Conservation (phyloP, 192 early-diverging fungal species). For the Linnemannia hyalina region DNA sequence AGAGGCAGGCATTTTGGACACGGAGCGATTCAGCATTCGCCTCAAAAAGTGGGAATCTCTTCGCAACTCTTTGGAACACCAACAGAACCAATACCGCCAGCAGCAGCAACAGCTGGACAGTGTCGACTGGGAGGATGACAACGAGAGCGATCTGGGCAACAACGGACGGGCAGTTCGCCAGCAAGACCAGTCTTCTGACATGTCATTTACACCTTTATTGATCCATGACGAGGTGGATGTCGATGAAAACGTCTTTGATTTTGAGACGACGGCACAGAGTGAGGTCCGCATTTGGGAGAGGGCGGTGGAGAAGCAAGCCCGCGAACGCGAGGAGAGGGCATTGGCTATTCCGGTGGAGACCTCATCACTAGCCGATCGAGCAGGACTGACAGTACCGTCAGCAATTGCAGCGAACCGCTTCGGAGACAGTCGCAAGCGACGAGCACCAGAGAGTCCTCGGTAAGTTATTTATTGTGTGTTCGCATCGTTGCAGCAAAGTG, state of each 20-base stretch:
- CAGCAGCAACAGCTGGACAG: constrained; percentile 1
- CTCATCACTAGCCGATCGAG: background rate
- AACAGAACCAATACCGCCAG: constrained; percentile 6
- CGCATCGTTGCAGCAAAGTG: background rate
- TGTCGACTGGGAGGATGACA: background rate
- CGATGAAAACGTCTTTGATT: constrained; percentile 27
- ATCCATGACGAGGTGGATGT: constrained; percentile 34
- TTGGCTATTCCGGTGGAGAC: background rate
- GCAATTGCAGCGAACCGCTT: background rate
- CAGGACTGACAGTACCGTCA: constrained; percentile 1
- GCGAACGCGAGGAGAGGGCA: constrained; percentile 20
- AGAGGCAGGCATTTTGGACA: constrained; percentile 27
- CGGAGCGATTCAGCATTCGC: constrained; percentile 28
- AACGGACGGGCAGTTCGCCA: background rate
- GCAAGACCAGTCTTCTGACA: background rate
- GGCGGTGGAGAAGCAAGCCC: background rate
- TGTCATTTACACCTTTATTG: constrained; percentile 20
- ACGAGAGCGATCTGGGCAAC: background rate
- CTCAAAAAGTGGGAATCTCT: constrained; percentile 20
- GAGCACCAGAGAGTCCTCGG: constrained; percentile 24
- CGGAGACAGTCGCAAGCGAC: constrained; percentile 33
- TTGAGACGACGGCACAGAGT: constrained; percentile 11
- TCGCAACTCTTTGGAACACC: constrained; percentile 5
- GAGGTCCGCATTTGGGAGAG: constrained; percentile 21
- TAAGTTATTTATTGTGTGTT: background rate